Percentiles rank a stretch among this genome's conserved stretches.
Conservation (phyloP, 2,329 filamentous ascomycete genomes). For the Paracorniculantispora psalliotae region DNA sequence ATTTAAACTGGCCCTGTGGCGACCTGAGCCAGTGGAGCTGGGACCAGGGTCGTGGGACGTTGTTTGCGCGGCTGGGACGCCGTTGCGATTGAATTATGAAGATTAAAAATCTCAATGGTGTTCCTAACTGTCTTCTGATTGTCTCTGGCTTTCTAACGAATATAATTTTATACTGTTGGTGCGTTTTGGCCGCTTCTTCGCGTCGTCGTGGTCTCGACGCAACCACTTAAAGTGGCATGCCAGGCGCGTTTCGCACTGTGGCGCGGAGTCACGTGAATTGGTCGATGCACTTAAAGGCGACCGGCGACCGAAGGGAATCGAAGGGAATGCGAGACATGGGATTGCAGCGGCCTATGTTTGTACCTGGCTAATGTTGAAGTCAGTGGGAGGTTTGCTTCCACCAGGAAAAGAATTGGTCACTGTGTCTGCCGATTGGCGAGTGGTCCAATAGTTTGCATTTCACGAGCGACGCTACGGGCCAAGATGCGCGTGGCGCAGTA, state of each 20-base stretch:
- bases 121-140: not conserved
- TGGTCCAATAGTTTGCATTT: not conserved
- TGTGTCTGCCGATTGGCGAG: not conserved
- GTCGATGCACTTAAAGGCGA: conserved; percentile 12
- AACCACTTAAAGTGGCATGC: conserved; percentile 14
- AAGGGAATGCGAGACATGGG: conserved; percentile 1
- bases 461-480: not conserved
- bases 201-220: not conserved
- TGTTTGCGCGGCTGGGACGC: not conserved
- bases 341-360: not conserved
- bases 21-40: not conserved
- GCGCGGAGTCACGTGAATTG: conserved; percentile 21
- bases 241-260: conserved; percentile 5
- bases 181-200: not conserved
- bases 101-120: not conserved
- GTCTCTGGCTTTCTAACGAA: not conserved
- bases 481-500: not conserved
- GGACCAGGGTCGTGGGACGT: not conserved
- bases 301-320: conserved; percentile 12
- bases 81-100: not conserved
- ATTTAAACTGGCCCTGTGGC: conserved; percentile 16
- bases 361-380: not conserved
- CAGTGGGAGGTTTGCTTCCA: not conserved
- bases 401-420: not conserved
- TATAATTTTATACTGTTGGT: not conserved